A percentile compares a stretch with the other conserved stretches of the same genome.
phyloP scores from a whole-genome alignment of 2,329 filamentous ascomycete species.

The Trichoderma pleuroti region DNA sequence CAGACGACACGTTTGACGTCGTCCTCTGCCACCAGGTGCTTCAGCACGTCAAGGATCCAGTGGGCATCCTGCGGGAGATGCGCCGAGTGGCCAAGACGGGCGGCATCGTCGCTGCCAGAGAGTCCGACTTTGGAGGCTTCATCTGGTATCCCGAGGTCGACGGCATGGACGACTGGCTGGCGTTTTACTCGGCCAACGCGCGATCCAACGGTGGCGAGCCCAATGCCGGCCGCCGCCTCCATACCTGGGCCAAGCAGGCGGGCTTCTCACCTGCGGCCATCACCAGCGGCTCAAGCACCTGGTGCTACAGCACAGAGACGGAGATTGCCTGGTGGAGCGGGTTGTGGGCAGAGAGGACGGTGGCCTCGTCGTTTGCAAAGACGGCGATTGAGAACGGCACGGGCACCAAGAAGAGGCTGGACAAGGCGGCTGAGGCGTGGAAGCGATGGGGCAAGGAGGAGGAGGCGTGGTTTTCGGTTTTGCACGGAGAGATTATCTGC shows the following conservation, averaged over 20 bases:
- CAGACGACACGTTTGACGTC: constrained; percentile 39
- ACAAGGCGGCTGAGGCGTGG: constrained; percentile 12
- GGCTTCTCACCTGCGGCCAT: constrained; percentile 21
- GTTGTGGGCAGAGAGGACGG: constrained; percentile 23
- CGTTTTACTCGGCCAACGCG: constrained; percentile 22
- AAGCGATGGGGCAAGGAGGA: constrained; percentile 16
- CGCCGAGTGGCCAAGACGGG: constrained; percentile 39
- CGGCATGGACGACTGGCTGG: constrained; percentile 23
- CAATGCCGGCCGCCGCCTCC: constrained; percentile 24
- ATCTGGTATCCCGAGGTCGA: constrained; percentile 25
- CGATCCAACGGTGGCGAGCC: constrained; percentile 23
- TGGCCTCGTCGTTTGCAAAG: constrained; percentile 23
- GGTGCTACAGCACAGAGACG: constrained; percentile 25
- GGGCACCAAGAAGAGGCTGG: constrained; percentile 25
- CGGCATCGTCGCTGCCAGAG: constrained; percentile 37
- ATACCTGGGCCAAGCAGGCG: constrained; percentile 24
- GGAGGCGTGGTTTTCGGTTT: constrained; percentile 21
- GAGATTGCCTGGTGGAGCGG: constrained; percentile 26
- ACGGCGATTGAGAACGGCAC: constrained; percentile 18
- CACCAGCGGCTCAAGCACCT: constrained; percentile 22
- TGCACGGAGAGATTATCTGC: constrained; percentile 22
- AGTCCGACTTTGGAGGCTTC: constrained; percentile 24
- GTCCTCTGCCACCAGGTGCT: constrained; percentile 40
- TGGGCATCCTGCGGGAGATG: constrained; percentile 37
- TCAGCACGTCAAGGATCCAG: constrained; percentile 36